Conservation (phyloP, 2,329 filamentous ascomycete species). For the Penicillium sp. region DNA sequence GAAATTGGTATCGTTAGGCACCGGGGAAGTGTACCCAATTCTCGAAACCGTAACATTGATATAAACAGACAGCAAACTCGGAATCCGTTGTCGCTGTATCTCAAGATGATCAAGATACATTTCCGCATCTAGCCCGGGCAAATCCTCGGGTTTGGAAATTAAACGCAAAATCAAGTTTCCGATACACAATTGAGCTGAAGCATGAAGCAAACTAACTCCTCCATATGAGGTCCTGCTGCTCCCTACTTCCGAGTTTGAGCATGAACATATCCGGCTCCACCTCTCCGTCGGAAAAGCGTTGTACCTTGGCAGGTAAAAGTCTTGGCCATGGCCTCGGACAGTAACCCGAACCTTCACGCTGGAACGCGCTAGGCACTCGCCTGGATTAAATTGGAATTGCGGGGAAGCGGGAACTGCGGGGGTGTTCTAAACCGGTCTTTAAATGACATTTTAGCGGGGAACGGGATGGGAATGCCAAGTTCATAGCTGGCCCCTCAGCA, state of each 20-base stretch:
- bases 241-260: not conserved
- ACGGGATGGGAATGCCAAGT: not conserved
- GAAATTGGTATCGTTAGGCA: conserved; percentile 46
- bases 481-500: not conserved
- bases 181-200: no score
- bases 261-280: not conserved
- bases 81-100: conserved; percentile 35
- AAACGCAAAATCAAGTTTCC: no score
- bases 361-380: not conserved
- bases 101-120: conserved; percentile 24
- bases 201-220: no score
- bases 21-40: conserved; percentile 50
- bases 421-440: not conserved
- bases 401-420: not conserved
- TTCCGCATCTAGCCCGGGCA: conserved; percentile 15
- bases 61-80: conserved; percentile 45
- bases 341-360: not conserved
- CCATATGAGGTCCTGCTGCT: no score
- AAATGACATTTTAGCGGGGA: not conserved
- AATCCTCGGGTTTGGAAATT: conserved; percentile 27
- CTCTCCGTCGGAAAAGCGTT: not conserved
- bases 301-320: not conserved
- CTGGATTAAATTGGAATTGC: not conserved
- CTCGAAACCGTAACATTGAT: conserved; percentile 53
- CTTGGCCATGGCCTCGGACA: not conserved